Evolutionary conservation across 768 basidiomycete species (phyloP), one percentile per base, ranked within the genome.

Genomic region (Rossbeevera mucosa): DNA sequence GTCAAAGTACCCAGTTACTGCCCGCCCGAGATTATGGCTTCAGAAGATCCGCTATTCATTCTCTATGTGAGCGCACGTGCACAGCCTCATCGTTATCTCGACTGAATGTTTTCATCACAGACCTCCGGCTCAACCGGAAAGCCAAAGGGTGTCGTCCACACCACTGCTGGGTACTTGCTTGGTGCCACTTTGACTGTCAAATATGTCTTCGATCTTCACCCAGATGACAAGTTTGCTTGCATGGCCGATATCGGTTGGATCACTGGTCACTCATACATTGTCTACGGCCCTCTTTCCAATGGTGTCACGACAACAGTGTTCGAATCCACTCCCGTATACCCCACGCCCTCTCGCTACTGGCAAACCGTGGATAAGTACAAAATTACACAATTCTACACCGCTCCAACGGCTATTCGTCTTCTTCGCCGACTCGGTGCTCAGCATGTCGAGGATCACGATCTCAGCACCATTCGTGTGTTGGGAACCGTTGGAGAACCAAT

Each of bases 191-290:
- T 97, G 53, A 94, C 95, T 22, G 83, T 96, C 70, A 96, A 97
- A 74, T 97, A 95, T 69, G 91, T 96, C 56, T 99, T 97, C 66
- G 95, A 99, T 68, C 82, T 97, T 20, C 95, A 99, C 70, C 85
- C 88, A n/a, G 93, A 90, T 54, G 95, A 97, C 74, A 85, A 80
- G 59, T 97, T 94, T 69, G 96, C 86, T 1, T 98, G 95, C 76
- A 94, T 97, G 94, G 95, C 95, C 52, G 95, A 99, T 65, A 80
- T 99, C 48, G 95, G 95, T 62, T 98, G 95, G 95, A 95, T 98
- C 74, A 98, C 95, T 3, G 94, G 94, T 16, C 93, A 96, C 73
- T 90, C 89, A 73, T 90, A 97, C 74, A 97, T 98, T 65, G 80
- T 97, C 59, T 97, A 97, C 70, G 95, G 95, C 13, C 95, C 95